These are phyloP conservation scores for Clavispora fructus DNA, from an alignment of 805 yeast genomes.

Conservation along the genomic window DNA sequence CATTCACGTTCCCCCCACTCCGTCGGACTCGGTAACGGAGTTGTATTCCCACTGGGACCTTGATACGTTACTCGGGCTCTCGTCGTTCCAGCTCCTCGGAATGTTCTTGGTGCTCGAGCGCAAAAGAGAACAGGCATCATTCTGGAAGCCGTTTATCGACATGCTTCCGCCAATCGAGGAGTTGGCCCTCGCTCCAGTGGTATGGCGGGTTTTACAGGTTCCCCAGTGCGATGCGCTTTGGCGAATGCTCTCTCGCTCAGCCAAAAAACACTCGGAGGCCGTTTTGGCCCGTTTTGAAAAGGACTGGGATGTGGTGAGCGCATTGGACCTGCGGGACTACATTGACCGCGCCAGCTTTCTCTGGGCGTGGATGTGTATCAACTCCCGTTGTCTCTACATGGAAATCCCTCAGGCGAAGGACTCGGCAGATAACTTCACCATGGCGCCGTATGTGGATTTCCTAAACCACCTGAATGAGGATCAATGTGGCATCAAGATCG, in stretches of 20 bases:
- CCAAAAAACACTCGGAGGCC: slow-evolving; percentile 32
- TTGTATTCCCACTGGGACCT: slow-evolving; percentile 27
- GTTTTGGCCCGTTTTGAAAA: slow-evolving; percentile 38
- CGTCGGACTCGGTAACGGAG: slow-evolving; percentile 20
- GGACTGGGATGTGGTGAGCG: slow-evolving; percentile 40
- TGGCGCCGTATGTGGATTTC: slow-evolving; percentile 90
- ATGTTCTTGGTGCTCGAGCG: slow-evolving; percentile 46
- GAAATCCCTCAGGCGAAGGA: slow-evolving; percentile 50
- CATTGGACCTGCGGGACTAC: slow-evolving; percentile 7
- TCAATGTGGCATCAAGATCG: slow-evolving; percentile 48
- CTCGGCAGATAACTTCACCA: slow-evolving; percentile 65
- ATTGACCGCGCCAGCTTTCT: slow-evolving; percentile 32
- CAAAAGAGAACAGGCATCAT: slow-evolving; percentile 36
- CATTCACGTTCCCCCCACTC: slow-evolving; percentile 20
- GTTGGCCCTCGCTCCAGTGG: slow-evolving; percentile 53
- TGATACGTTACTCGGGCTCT: slow-evolving; percentile 35
- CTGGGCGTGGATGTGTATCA: slow-evolving; percentile 83
- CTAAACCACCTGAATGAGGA: slow-evolving; percentile 63
- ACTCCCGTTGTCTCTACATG: slow-evolving; percentile 87
- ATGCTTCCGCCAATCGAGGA: slow-evolving; percentile 57
- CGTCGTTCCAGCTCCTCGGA: slow-evolving; percentile 57
- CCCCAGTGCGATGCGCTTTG: slow-evolving; percentile 24
- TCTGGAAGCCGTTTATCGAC: slow-evolving; percentile 66
- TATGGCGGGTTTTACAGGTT: slow-evolving; percentile 45
- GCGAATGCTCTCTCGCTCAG: slow-evolving; percentile 40